Evolutionary conservation across 352 stramenopile genomes (phyloP), one percentile per base, ranked within the genome.

Genomic region (Elongisporangium anandrum): DNA sequence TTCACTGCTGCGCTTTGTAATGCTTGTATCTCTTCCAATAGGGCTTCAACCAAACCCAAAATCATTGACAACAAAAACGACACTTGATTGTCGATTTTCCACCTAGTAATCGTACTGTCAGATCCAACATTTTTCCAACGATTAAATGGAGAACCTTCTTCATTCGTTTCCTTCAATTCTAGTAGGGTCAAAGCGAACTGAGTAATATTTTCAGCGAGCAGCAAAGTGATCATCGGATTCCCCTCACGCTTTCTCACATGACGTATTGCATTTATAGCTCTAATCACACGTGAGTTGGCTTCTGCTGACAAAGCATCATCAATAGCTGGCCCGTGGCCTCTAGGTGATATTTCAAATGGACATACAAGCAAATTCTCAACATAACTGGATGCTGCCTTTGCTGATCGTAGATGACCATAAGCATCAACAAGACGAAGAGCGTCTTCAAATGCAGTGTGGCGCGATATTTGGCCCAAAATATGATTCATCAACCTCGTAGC

Each of bases 371-470:
- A 56, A 19, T 92, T 92, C 58, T 90, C 79, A 6, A 87, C 75
- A 50, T 78, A 90, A 48, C 74, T 65, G 23, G 87, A 61, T n/a
- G 61, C 75, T 21, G 73, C 82, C 9, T 78, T 73, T 41, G 87
- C 76, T 12, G 69, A 76, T 22, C 55, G 68, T 7, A 91, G 38
- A 39, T 84, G 68, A 24, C 64, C 81, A 64, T 85, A 87, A 0
- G 74, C 79, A 58, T 86, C 73, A 29, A 88, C 79, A 41, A 92
- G 66, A 21, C 80, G 65, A 51, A 92, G 72, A 0, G 78, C 79
- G 57, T 92, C 82, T 4, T 57, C 48, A 15, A 90, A 76, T 3
- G 70, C 67, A n/a, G 79, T 75, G 5, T 78, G 64, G 3, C 66
- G 64, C 1, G 58, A 53, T 39, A 84, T 69, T 60, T 92, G 82